phyloP scores from a whole-genome alignment of 768 basidiomycete genomes.

The Ramaria rubella region DNA sequence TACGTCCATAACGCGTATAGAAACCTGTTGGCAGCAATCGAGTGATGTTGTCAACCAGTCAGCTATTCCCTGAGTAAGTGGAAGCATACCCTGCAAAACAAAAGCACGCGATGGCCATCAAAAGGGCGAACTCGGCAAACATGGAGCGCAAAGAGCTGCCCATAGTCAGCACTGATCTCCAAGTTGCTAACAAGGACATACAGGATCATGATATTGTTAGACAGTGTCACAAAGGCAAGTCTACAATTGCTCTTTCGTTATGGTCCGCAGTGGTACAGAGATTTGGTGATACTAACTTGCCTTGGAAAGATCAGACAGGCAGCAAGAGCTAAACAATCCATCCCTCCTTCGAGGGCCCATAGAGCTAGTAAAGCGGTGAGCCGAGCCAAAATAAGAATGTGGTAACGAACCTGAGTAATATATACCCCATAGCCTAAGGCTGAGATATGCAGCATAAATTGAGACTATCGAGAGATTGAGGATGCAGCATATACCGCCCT shows the following conservation, averaged over 20 bases:
- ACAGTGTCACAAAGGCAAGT: conserved; percentile 85
- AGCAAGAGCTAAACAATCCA: conserved; percentile 82
- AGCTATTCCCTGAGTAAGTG: background rate
- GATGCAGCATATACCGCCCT: background rate
- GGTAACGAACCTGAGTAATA: conserved; percentile 49
- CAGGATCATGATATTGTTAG: conserved; percentile 43
- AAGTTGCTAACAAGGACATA: conserved; percentile 39
- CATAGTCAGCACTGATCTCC: conserved; percentile 21
- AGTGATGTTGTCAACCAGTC: background rate
- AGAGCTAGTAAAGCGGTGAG: conserved; percentile 31
- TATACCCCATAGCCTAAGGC: conserved; percentile 76
- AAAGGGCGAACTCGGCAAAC: conserved; percentile 81
- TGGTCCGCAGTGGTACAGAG: too few relatives aligned
- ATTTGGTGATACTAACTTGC: too few relatives aligned
- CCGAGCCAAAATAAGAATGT: background rate
- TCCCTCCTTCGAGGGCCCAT: conserved; percentile 65
- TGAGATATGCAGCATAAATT: conserved; percentile 67
- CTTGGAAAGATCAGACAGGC: conserved; percentile 89
- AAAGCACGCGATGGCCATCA: conserved; percentile 81
- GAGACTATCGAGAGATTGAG: conserved; percentile 44
- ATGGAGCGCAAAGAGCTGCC: conserved; percentile 74
- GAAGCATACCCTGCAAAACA: conserved; percentile 60
- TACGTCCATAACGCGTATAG: conserved; percentile 91
- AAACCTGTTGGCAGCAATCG: conserved; percentile 42
- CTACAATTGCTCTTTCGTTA: too few relatives aligned